Evolutionary conservation across 257 asterid species (phyloP).

Genomic region (Solanum sejunctum): DNA sequence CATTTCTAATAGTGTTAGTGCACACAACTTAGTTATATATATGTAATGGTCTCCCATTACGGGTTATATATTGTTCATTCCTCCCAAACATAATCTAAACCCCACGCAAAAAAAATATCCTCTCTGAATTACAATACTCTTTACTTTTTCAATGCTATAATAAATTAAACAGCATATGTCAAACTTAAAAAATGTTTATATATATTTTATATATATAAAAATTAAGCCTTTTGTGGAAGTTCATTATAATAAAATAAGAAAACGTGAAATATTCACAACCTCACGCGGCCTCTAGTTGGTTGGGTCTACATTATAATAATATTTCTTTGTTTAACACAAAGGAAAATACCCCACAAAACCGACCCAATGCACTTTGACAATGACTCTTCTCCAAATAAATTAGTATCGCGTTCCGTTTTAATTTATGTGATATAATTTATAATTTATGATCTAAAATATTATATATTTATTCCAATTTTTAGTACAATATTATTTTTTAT

Average conservation of each 20-base stretch:
- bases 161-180: not conserved
- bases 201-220: not conserved
- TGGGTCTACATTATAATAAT: conserved; percentile 10
- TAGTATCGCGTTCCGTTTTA: no score
- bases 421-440: no score
- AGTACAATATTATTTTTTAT: no score
- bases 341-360: conserved; percentile 15
- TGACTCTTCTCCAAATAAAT: conserved; percentile 25
- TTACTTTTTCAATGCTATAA: not conserved
- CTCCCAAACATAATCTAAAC: not conserved
- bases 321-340: not conserved
- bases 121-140: not conserved
- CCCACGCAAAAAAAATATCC: not conserved
- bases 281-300: conserved; percentile 17
- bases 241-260: not conserved
- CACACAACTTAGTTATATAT: not conserved
- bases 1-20: not conserved
- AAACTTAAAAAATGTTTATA: not conserved
- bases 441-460: no score
- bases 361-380: conserved; percentile 25
- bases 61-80: not conserved
- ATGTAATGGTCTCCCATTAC: not conserved
- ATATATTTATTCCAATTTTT: no score
- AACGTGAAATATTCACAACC: conserved; percentile 6
- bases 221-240: not conserved